A percentile compares a stretch with the other conserved stretches of the same genome.
Evolutionary conservation across 345 rosid genomes (phyloP).

Genomic region (Capsella bursapastoris): DNA sequence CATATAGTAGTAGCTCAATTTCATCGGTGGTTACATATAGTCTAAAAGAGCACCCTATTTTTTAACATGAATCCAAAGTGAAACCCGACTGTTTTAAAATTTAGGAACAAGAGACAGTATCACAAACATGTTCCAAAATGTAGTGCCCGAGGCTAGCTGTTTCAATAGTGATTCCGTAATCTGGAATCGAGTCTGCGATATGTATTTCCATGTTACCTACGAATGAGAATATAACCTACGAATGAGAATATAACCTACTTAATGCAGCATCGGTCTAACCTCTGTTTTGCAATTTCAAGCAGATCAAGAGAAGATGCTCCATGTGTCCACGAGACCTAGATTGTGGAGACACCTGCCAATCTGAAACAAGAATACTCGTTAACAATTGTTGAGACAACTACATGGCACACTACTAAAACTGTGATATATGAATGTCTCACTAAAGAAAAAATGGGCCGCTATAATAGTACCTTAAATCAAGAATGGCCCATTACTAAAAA

Average conservation of each 20-base stretch:
- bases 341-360: conserved; percentile 53
- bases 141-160: conserved; percentile 67
- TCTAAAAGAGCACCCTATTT: background rate
- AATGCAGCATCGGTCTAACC: conserved; percentile 15
- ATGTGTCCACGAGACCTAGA: conserved; percentile 64
- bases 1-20: background rate
- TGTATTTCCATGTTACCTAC: background rate
- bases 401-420: no score
- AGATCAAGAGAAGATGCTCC: conserved; percentile 61
- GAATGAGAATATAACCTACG: background rate
- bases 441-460: background rate
- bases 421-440: no score
- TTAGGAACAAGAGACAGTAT: no score
- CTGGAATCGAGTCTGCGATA: conserved; percentile 45
- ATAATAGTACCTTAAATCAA: background rate
- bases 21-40: conserved; percentile 26
- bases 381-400: background rate
- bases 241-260: background rate
- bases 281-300: conserved; percentile 75
- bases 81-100: background rate
- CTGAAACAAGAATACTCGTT: conserved; percentile 39
- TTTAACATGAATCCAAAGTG: background rate
- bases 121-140: conserved; percentile 50
- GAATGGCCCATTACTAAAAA: conserved; percentile 15
- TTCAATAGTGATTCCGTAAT: conserved; percentile 54